These are phyloP conservation scores for Parathielavia appendiculata DNA, from an alignment of 495 filamentous ascomycete genomes.

Conservation along the genomic window DNA sequence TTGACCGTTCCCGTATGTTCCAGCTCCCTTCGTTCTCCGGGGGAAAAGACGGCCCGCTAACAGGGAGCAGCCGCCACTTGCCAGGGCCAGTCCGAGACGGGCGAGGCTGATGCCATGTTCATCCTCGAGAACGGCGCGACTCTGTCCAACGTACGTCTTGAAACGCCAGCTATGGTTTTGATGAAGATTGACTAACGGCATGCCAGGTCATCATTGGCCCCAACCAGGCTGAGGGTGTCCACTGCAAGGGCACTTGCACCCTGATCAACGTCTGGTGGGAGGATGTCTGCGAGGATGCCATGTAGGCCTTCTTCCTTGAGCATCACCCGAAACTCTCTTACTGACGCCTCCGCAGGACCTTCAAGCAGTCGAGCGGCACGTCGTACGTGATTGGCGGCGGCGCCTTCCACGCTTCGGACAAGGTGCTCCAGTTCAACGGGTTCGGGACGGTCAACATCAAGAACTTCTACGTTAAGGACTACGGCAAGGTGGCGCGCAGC, in stretches of 20 bases:
- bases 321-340: neutral
- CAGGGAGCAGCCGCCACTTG: conserved; percentile 28
- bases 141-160: conserved; percentile 39
- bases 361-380: conserved; percentile 25
- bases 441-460: conserved; percentile 41
- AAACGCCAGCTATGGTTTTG: too few relatives aligned
- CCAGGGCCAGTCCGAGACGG: conserved; percentile 43
- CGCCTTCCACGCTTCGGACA: conserved; percentile 53
- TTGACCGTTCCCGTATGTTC: conserved; percentile 36
- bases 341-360: conserved; percentile 20
- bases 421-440: conserved; percentile 28
- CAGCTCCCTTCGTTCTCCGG: neutral
- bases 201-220: conserved; percentile 43
- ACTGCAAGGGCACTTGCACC: conserved; percentile 44
- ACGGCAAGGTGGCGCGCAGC: conserved; percentile 51
- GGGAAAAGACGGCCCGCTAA: neutral
- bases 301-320: conserved; percentile 16
- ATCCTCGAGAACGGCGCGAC: conserved; percentile 45
- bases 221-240: conserved; percentile 50
- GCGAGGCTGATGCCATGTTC: conserved; percentile 48
- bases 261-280: conserved; percentile 40
- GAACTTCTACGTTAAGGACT: conserved; percentile 47
- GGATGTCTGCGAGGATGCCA: conserved; percentile 48
- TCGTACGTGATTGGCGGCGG: conserved; percentile 53
- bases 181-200: neutral